A percentile compares a stretch with the other conserved stretches of the same genome.
Evolutionary conservation across 2,329 filamentous ascomycete genomes (phyloP).

Genomic region (Trichophyton equinum): DNA sequence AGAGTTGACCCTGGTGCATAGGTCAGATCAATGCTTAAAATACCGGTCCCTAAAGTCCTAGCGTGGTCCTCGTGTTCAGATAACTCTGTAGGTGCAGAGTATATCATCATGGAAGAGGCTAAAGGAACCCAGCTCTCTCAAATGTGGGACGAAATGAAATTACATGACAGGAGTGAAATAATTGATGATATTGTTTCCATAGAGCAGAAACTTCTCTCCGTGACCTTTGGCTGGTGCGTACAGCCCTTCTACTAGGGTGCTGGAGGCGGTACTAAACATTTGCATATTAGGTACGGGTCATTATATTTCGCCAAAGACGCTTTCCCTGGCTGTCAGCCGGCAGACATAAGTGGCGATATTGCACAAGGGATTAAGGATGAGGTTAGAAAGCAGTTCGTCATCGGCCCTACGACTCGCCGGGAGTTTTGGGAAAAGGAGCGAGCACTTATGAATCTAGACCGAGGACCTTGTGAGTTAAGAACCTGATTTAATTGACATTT

Average conservation of each 20-base stretch:
- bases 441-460: slow-evolving; percentile 24
- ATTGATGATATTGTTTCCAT: slow-evolving; percentile 14
- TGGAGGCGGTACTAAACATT: neutral
- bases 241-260: neutral
- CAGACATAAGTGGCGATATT: neutral
- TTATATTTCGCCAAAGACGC: slow-evolving; percentile 8
- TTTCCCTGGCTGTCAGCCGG: slow-evolving; percentile 7
- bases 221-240: slow-evolving; percentile 8
- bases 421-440: slow-evolving; percentile 27
- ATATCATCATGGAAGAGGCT: slow-evolving; percentile 21
- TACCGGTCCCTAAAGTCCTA: slow-evolving; percentile 4
- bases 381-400: slow-evolving; percentile 12
- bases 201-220: slow-evolving; percentile 13
- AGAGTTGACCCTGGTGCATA: slow-evolving; percentile 3
- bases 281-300: slow-evolving; percentile 1
- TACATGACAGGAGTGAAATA: slow-evolving; percentile 20
- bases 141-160: slow-evolving; percentile 20
- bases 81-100: slow-evolving; percentile 16
- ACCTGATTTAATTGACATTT: neutral
- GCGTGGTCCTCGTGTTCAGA: neutral
- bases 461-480: slow-evolving; percentile 29
- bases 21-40: slow-evolving; percentile 5
- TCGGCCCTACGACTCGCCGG: slow-evolving; percentile 1
- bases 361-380: slow-evolving; percentile 4
- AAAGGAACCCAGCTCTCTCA: slow-evolving; percentile 20